Evolutionary conservation across 2,329 filamentous ascomycete genomes (phyloP).

Genomic region (Lecanosticta acicola): DNA sequence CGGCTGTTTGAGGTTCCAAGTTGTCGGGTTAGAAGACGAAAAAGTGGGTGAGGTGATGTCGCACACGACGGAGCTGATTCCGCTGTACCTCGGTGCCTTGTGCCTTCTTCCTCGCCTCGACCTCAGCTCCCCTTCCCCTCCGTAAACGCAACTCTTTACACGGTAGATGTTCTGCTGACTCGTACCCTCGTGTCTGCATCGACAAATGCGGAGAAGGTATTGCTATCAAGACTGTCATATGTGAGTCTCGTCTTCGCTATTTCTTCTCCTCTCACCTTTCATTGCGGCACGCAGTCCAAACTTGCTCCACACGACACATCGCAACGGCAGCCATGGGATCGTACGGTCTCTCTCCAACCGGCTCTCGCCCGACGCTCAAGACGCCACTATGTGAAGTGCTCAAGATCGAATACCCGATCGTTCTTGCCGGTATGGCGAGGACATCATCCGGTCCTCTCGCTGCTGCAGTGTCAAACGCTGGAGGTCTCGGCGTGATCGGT

Average conservation of each 20-base stretch:
- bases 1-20: too few species aligned
- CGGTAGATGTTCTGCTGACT: too few species aligned
- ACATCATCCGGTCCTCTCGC: conserved; percentile 73
- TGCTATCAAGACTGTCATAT: too few species aligned
- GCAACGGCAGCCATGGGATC: too few species aligned
- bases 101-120: not conserved
- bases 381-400: conserved; percentile 76
- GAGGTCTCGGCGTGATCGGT: conserved; percentile 64
- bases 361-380: conserved; percentile 49
- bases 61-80: not conserved
- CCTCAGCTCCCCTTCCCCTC: not conserved
- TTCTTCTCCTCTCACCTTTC: too few species aligned
- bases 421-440: conserved; percentile 91
- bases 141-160: too few species aligned
- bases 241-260: not conserved
- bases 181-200: not conserved
- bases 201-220: not conserved
- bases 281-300: too few species aligned
- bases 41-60: too few species aligned
- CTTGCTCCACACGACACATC: not conserved
- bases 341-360: too few species aligned
- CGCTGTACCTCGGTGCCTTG: not conserved
- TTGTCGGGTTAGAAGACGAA: too few species aligned
- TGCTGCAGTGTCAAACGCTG: conserved; percentile 82
- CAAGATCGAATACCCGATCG: conserved; percentile 78